Conservation (phyloP, 441 rosid species). For the Rhodomyrtus psidioides region DNA sequence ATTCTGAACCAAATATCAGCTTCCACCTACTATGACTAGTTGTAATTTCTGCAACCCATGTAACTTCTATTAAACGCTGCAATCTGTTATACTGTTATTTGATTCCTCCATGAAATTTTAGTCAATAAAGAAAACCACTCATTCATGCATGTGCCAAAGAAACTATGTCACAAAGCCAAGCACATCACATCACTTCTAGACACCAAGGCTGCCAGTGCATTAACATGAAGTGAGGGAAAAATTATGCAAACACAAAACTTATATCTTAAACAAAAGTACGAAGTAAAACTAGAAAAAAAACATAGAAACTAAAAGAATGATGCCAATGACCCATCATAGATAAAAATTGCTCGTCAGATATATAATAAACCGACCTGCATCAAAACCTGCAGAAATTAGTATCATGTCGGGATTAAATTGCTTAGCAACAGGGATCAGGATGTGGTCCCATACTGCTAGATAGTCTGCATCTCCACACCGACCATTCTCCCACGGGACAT, state of each 20-base stretch:
- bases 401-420: constrained; percentile 79
- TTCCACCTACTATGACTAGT: background rate
- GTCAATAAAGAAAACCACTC: background rate
- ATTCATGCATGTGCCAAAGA: background rate
- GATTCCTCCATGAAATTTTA: background rate
- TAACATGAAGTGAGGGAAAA: background rate
- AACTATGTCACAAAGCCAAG: background rate
- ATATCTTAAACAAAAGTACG: background rate
- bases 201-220: background rate
- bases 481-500: constrained; percentile 94
- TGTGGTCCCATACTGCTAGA: constrained; percentile 92
- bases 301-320: background rate
- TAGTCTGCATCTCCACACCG: constrained; percentile 91
- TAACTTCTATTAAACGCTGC: background rate
- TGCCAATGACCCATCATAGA: background rate
- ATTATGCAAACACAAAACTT: background rate
- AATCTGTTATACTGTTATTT: background rate
- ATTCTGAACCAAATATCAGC: background rate
- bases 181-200: background rate
- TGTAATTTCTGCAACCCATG: background rate
- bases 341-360: background rate
- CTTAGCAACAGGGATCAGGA: constrained; percentile 77
- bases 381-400: constrained; percentile 89
- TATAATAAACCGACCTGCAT: constrained; percentile 61
- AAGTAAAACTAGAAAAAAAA: background rate